These are phyloP conservation scores for Colletotrichum plurivorum DNA, from an alignment of 2,329 filamentous ascomycete species.

Conservation along the genomic window DNA sequence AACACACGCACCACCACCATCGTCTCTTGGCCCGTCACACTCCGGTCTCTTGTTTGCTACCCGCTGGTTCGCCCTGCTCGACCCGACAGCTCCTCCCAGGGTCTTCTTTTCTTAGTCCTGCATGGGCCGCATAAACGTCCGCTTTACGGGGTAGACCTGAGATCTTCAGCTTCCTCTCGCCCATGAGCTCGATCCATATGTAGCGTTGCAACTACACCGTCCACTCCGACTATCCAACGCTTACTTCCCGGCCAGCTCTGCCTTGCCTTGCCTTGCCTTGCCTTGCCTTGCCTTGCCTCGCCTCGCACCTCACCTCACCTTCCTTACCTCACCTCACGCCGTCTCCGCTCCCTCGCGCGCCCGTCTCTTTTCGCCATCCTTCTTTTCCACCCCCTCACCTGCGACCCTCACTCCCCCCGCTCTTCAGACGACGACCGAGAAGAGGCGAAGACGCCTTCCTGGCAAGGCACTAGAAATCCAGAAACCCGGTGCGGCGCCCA, in stretches of 20 bases:
- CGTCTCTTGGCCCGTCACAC: conserved; percentile 28
- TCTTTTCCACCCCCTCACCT: conserved; percentile 4
- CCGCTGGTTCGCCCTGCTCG: not conserved
- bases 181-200: conserved; percentile 25
- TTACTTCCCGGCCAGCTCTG: conserved; percentile 12
- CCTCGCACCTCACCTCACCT: conserved; percentile 19
- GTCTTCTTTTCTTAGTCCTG: conserved; percentile 36
- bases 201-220: conserved; percentile 21
- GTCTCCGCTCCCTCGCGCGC: conserved; percentile 16
- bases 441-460: conserved; percentile 26
- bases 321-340: conserved; percentile 16
- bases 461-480: conserved; percentile 35
- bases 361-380: conserved; percentile 24
- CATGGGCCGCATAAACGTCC: conserved; percentile 39
- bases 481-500: conserved; percentile 38
- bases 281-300: not conserved
- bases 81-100: conserved; percentile 17
- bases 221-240: conserved; percentile 3
- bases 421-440: conserved; percentile 27
- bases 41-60: not conserved
- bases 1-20: conserved; percentile 28
- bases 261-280: not conserved
- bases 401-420: conserved; percentile 19
- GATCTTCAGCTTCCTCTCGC: not conserved
- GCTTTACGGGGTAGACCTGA: conserved; percentile 37